Conservation (phyloP, 1,284 basidiomycete species). For the Puccinia coronata region DNA sequence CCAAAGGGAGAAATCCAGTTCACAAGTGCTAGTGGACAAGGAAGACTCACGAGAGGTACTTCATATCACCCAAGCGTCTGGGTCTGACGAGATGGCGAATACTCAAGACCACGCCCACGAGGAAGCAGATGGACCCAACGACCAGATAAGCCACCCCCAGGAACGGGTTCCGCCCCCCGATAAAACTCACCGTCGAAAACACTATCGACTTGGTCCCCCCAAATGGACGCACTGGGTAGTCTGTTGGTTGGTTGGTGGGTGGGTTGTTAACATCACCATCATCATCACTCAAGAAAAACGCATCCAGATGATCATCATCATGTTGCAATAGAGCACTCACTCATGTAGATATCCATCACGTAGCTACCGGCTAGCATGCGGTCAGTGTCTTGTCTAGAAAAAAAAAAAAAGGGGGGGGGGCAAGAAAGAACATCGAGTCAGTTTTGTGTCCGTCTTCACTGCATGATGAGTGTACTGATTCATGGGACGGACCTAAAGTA, state of each 20-base stretch:
- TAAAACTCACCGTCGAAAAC: slow-evolving; percentile 95
- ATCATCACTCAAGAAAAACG: neutral
- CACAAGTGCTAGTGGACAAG: too few species aligned
- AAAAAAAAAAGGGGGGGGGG: too few species aligned
- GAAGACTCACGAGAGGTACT: slow-evolving; percentile 52
- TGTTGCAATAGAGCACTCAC: slow-evolving; percentile 61
- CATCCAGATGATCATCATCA: neutral
- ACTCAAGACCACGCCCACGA: slow-evolving; percentile 84
- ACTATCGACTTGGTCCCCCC: slow-evolving; percentile 95
- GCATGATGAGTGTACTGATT: neutral
- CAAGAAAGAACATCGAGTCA: neutral
- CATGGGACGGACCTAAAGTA: slow-evolving; percentile 63
- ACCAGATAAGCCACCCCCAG: slow-evolving; percentile 95
- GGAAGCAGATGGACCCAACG: slow-evolving; percentile 79
- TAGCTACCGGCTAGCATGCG: slow-evolving; percentile 76
- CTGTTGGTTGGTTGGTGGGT: slow-evolving; percentile 63
- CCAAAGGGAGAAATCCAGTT: neutral
- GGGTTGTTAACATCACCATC: too few species aligned
- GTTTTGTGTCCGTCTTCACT: neutral
- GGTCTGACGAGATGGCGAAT: slow-evolving; percentile 89
- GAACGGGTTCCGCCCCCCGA: slow-evolving; percentile 96
- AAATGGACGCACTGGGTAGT: slow-evolving; percentile 89
- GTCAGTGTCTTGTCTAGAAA: slow-evolving; percentile 75
- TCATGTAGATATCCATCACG: slow-evolving; percentile 74
- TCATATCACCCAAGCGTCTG: slow-evolving; percentile 67